phyloP scores from a whole-genome alignment of 140 eudicot genomes.

The Stevia rebaudiana region DNA sequence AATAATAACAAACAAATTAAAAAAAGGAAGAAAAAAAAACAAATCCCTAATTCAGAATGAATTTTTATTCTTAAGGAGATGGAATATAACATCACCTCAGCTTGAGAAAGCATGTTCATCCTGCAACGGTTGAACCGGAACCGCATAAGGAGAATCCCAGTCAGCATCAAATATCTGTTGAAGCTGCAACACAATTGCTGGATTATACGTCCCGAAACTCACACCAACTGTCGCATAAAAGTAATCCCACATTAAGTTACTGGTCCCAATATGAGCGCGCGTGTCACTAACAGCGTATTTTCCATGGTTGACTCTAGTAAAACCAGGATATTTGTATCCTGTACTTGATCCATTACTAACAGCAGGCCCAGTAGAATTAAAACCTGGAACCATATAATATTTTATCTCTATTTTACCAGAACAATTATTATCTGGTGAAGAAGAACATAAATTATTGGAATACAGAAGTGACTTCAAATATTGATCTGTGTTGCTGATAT shows the following conservation, averaged over 20 bases:
- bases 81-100: constrained; percentile 7
- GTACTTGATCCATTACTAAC: constrained; percentile 44
- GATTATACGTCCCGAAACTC: constrained; percentile 76
- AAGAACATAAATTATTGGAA: constrained; percentile 60
- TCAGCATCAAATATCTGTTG: constrained; percentile 83
- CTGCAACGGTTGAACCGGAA: constrained; percentile 54
- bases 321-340: constrained; percentile 62
- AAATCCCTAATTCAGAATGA: constrained; percentile 5
- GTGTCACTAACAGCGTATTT: constrained; percentile 78
- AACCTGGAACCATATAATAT: constrained; percentile 75
- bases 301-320: constrained; percentile 75
- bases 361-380: constrained; percentile 71
- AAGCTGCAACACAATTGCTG: constrained; percentile 63
- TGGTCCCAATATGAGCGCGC: constrained; percentile 79
- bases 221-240: constrained; percentile 74
- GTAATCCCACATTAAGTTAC: constrained; percentile 83
- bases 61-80: constrained; percentile 1
- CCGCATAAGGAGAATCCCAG: constrained; percentile 81
- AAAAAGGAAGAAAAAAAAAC: not conserved
- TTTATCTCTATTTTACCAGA: constrained; percentile 74
- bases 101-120: constrained; percentile 32
- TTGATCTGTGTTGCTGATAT: constrained; percentile 51
- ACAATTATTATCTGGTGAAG: constrained; percentile 65
- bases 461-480: constrained; percentile 71
- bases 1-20: not conserved